Evolutionary conservation across 2,329 filamentous ascomycete genomes (phyloP).

Genomic region (Fusarium phyllophilum): DNA sequence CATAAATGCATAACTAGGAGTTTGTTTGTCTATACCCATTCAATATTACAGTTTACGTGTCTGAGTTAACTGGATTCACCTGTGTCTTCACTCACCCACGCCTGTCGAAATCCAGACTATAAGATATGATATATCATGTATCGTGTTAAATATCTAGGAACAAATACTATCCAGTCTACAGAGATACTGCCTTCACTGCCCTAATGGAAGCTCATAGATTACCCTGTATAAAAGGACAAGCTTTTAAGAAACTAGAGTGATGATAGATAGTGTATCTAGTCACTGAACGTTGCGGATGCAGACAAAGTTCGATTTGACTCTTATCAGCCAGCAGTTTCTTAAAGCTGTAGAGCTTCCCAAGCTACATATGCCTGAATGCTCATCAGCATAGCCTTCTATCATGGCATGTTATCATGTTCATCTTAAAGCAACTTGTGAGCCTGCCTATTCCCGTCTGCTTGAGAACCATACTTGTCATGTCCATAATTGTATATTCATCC

Average conservation of each 20-base stretch:
- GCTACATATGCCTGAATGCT: background rate
- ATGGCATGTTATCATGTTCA: background rate
- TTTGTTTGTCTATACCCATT: conserved; percentile 12
- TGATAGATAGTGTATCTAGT: background rate
- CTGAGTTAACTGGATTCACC: background rate
- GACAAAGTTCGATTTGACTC: background rate
- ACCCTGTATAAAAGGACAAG: background rate
- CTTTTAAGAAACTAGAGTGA: background rate
- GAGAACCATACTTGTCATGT: background rate
- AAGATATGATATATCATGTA: background rate
- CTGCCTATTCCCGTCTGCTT: background rate
- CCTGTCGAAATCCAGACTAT: background rate
- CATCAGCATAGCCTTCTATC: background rate
- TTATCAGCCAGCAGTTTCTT: background rate
- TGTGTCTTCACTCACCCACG: background rate
- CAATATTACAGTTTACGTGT: background rate
- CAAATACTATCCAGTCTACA: background rate
- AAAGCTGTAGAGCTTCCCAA: background rate
- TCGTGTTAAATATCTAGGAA: background rate
- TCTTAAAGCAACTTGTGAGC: background rate
- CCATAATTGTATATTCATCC: background rate
- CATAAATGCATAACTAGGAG: conserved; percentile 14
- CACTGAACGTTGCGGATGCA: background rate
- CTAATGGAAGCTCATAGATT: too few species aligned
- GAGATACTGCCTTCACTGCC: background rate